Base-by-base conservation (phyloP, 2,329 filamentous ascomycete genomes). In the Ascochyta lentis region DNA sequence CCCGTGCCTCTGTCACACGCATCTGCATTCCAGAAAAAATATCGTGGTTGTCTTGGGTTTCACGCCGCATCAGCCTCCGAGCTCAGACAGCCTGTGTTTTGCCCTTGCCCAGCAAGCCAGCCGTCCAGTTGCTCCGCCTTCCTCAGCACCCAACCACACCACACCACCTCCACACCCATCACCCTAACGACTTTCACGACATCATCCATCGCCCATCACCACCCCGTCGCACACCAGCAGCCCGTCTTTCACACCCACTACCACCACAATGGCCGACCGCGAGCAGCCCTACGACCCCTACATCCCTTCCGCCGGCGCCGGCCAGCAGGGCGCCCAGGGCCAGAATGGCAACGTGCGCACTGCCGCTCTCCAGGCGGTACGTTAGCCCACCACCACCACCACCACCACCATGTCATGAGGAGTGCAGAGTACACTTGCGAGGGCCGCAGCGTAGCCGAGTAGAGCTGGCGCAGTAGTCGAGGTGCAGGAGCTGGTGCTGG, bases 271-370 rank as follows among this genome's bases (percentile, higher is more conserved):
- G 84, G 81, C 82, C 75, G 81, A 80, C 71, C 79, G 79, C 67
- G 81, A 86, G 72, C 80, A 82, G 69, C 91, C 91, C 66, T 96
- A 96, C 79, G 91, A 96, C 79, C 91, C 91, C 62, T 96, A 95
- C 80, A 93, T 94, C 77, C 91, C 91, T 73, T 86, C 85, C 75
- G 87, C 86, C 78, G 82, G 83, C 77, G 71, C 68, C 63, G 66
- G 65, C 55, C 64, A 70, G 77, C 84, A 75, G 82, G 84, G 68
- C 60, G 69, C 62, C 57, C 69, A 69, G 76, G 65, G 72, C 59
- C 75, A 80, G 65, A 69, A 70, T 67, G 84, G 83, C 67, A 89
- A 88, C 74, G 82, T 85, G 70, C 84, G 86, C 77, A 89, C 87
- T 53, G 84, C 85, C 57, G 89, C 89, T 63, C 84, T 96, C 66